A percentile compares a stretch with the other conserved stretches of the same genome.
These are phyloP conservation scores for Amaranthus cruentus DNA, from an alignment of 148 eudicot genomes.

Conservation along the genomic window DNA sequence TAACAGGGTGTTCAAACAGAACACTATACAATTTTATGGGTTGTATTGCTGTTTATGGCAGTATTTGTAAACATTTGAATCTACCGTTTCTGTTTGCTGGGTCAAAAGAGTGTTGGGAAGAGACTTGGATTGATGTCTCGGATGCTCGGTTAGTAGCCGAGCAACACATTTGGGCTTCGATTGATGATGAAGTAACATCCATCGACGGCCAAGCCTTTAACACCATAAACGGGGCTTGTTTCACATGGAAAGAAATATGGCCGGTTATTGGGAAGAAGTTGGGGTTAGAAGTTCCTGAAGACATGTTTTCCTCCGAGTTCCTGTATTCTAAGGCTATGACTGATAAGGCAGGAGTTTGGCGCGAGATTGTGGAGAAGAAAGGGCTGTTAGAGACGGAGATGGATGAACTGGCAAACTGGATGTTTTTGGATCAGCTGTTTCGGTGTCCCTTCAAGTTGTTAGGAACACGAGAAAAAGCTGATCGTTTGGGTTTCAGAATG, in stretches of 20 bases:
- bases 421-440: conserved; percentile 61
- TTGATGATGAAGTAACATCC: conserved; percentile 26
- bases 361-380: conserved; percentile 52
- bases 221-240: conserved; percentile 54
- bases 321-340: conserved; percentile 40
- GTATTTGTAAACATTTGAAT: conserved; percentile 58
- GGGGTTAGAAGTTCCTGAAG: conserved; percentile 33
- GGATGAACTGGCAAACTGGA: conserved; percentile 80
- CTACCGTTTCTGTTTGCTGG: conserved; percentile 89
- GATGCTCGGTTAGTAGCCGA: conserved; percentile 83
- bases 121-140: conserved; percentile 57
- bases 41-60: conserved; percentile 64
- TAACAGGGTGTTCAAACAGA: conserved; percentile 58
- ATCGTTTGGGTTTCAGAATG: conserved; percentile 47
- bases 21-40: conserved; percentile 75
- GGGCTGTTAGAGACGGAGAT: conserved; percentile 49
- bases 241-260: conserved; percentile 79
- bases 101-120: conserved; percentile 77
- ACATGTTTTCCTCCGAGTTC: conserved; percentile 32
- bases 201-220: conserved; percentile 59
- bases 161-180: conserved; percentile 85
- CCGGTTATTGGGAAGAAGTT: conserved; percentile 48
- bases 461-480: conserved; percentile 55
- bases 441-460: conserved; percentile 64
- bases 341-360: conserved; percentile 59